Evolutionary conservation across 495 filamentous ascomycete species (phyloP), one percentile per base, ranked within the genome.

Genomic region (Xylaria palmicola): DNA sequence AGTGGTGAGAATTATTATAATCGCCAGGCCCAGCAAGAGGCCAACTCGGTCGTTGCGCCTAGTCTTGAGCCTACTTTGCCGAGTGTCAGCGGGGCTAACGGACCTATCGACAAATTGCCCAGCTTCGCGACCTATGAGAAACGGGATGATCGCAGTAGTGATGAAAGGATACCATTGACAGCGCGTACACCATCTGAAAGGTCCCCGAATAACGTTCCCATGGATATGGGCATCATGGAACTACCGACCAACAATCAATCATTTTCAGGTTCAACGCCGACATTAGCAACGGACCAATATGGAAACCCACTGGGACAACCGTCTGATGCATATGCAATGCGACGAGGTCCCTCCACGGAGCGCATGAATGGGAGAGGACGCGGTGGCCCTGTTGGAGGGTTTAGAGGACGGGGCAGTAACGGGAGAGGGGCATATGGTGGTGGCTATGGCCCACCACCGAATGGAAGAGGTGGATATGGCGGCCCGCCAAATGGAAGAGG

Each of bases 1-100:
- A 98, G 90, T 71, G 92, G 92, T 19, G 84, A 93, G 62, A 93
- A 90, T 70, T 97, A 88, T 72, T 97, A 95, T 72, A 88, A 87
- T 64, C 86, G 89, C 50, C 85, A 91, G 65, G 84, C 79, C 36
- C 77, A 82, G 7, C 73, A 81, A 19, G 64, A 82, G 0, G 74
- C 77, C 0, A 72, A 77, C 22, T 59, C 79, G 3, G 61, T 68
- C 15, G 65, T 79, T 13, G 66, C 78, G 29, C 69, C 72, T 64
- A 74, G 81, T 54, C 63, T 71, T 8, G 83, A 87, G 56, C 75
- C 78, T 15, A 85, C 84, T 40, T 77, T 84, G 34, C 77, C 84
- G 1, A 74, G 86, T 37, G 74, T 84, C 20, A 81, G 78, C 49
- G 79, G 78, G 9, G 81, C 80, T 44, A 78, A 77, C 32, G 70